phyloP scores from a whole-genome alignment of 179 eudicot species.

The Silene vulgaris region DNA sequence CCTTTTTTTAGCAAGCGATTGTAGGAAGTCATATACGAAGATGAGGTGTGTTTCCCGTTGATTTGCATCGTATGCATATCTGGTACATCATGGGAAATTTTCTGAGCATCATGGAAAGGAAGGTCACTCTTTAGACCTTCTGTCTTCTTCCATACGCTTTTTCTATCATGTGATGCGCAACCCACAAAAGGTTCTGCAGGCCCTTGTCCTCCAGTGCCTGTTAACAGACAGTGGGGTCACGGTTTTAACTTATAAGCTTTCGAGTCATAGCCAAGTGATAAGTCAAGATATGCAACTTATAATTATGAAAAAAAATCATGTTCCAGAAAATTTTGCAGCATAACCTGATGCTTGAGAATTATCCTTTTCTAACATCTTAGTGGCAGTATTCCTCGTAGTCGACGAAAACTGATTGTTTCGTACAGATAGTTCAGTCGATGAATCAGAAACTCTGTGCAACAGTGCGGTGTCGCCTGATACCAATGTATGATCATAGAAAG shows the following conservation, averaged over 20 bases:
- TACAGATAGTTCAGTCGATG: constrained; percentile 31
- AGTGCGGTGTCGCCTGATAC: constrained; percentile 23
- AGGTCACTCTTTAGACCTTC: constrained; percentile 25
- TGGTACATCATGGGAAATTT: constrained; percentile 23
- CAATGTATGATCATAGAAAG: constrained; percentile 42
- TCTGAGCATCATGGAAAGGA: constrained; percentile 25
- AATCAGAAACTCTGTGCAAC: constrained; percentile 26
- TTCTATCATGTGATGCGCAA: constrained; percentile 28
- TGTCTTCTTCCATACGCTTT: constrained; percentile 30
- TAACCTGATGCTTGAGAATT: constrained; percentile 34
- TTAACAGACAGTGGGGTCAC: constrained; percentile 15
- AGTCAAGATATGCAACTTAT: constrained; percentile 15
- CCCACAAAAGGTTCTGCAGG: constrained; percentile 34
- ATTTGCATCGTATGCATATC: constrained; percentile 14
- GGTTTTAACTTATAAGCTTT: not conserved
- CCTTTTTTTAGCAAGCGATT: constrained; percentile 57
- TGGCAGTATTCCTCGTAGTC: constrained; percentile 24
- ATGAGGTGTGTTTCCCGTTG: constrained; percentile 26
- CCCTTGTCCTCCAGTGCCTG: constrained; percentile 31
- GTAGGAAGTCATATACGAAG: constrained; percentile 45
- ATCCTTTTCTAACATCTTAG: constrained; percentile 28
- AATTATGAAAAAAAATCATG: constrained; percentile 26
- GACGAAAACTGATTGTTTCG: constrained; percentile 26
- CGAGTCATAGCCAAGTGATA: constrained; percentile 11
- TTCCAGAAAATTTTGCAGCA: constrained; percentile 27